Evolutionary conservation across 2,329 filamentous ascomycete species (phyloP), one percentile per base, ranked within the genome.

Genomic region (Diaporthe longicolla): DNA sequence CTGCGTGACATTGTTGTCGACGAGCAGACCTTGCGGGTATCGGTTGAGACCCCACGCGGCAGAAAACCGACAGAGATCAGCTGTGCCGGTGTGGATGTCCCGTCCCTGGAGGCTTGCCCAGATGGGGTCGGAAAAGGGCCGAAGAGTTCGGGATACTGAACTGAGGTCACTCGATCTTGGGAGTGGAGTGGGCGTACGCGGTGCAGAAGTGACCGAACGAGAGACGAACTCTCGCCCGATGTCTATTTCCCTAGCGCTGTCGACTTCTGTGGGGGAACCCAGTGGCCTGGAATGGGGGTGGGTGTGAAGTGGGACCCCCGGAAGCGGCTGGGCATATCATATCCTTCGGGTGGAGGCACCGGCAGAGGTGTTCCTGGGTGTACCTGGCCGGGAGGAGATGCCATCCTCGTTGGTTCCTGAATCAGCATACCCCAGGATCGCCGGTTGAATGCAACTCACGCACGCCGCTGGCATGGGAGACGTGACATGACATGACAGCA

Each of bases 121-220:
- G 19, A 48, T 29, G 63, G 32, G 48, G 63, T 21, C 63, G 63
- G 32, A 68, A 68, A 68, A 68, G 63, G 63, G 63, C 63, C 63
- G 63, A 68, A 29, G 21, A 35, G 15, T 24, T 35, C n/a, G 45
- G 32, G 48, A 68, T 54, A 40, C 32, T 54, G 48, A 40, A 40
- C 63, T 54, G 48, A 68, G 63, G 63, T 68, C 63, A 68, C 63
- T 68, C 63, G 63, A 68, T 68, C 40, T 54, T 54, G 7, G 63
- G 63, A 19, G 63, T 40, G 63, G 48, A 68, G 63, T 66, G 63
- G 63, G 63, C 40, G 48, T 68, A 68, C 40, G 63, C 48, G 40
- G 48, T 54, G 48, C 52, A 68, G 63, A 68, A 32, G 2, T 40
- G 63, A 40, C 63, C 63, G 63, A 68, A 68, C 32, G 32, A 40